phyloP scores from a whole-genome alignment of 108 stramenopile species.

The Cylindrotheca closterium region DNA sequence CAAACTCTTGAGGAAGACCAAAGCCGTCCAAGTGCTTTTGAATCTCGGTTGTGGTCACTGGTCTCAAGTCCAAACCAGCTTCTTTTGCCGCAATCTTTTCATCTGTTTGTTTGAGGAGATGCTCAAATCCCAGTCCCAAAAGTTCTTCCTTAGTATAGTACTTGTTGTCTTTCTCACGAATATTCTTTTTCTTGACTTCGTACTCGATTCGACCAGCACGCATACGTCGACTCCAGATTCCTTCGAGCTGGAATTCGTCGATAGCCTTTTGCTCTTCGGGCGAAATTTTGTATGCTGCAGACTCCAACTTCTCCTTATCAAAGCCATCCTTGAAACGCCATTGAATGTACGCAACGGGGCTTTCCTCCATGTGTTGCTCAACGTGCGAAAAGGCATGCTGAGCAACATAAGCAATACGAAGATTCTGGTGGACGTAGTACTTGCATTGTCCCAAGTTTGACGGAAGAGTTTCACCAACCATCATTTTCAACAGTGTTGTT shows the following conservation, averaged over 20 bases:
- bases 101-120: constrained; percentile 84
- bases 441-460: constrained; percentile 68
- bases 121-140: constrained; percentile 85
- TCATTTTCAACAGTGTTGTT: constrained; percentile 91
- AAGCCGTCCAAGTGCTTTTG: constrained; percentile 96
- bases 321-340: constrained; percentile 96
- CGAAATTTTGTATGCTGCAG: constrained; percentile 84
- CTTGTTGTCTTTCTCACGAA: constrained; percentile 91
- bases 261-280: constrained; percentile 91
- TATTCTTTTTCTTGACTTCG: constrained; percentile 91
- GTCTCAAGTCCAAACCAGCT: constrained; percentile 90
- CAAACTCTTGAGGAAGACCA: constrained; percentile 96
- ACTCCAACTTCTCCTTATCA: constrained; percentile 87
- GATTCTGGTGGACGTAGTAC: constrained; percentile 85
- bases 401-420: constrained; percentile 94
- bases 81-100: constrained; percentile 95
- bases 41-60: constrained; percentile 89
- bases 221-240: constrained; percentile 92
- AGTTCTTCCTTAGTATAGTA: constrained; percentile 85
- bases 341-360: constrained; percentile 93
- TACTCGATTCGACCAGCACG: constrained; percentile 88
- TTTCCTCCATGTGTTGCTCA: constrained; percentile 90
- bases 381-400: constrained; percentile 97
- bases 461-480: constrained; percentile 90
- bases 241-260: constrained; percentile 89